A percentile compares a stretch with the other conserved stretches of the same genome.
phyloP scores from a whole-genome alignment of 371 early-diverging fungal genomes.

The Actinomucor elegans region DNA sequence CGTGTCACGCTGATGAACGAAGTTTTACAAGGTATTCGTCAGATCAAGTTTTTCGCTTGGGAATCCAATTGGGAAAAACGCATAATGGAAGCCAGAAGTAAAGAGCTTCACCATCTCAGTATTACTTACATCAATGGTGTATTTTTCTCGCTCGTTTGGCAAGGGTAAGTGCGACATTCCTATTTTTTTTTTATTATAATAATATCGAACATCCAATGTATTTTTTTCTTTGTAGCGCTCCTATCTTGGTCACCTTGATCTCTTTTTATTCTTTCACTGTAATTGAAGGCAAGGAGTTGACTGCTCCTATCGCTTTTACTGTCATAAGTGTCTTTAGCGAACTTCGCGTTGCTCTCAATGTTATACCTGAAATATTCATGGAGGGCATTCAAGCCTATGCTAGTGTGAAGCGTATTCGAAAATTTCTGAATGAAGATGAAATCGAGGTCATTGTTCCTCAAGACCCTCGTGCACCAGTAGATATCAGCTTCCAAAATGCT shows the following conservation, averaged over 20 bases:
- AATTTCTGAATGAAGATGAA: slow-evolving; percentile 73
- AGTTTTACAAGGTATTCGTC: slow-evolving; percentile 56
- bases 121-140: slow-evolving; percentile 16
- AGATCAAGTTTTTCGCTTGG: slow-evolving; percentile 70
- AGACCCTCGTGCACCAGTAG: slow-evolving; percentile 19
- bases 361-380: slow-evolving; percentile 49
- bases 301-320: slow-evolving; percentile 61
- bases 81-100: slow-evolving; percentile 43
- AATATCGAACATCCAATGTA: not conserved
- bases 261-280: slow-evolving; percentile 57
- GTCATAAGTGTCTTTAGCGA: slow-evolving; percentile 53
- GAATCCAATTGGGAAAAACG: slow-evolving; percentile 37
- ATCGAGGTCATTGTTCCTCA: slow-evolving; percentile 40
- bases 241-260: slow-evolving; percentile 49
- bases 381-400: slow-evolving; percentile 17
- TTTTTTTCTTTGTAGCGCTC: no score
- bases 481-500: slow-evolving; percentile 51
- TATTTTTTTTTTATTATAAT: not conserved
- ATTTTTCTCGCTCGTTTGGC: slow-evolving; percentile 29
- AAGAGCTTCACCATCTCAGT: slow-evolving; percentile 43
- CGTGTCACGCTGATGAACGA: slow-evolving; percentile 50
- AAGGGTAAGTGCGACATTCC: slow-evolving; percentile 11
- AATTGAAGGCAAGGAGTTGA: slow-evolving; percentile 48
- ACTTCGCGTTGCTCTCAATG: slow-evolving; percentile 51
- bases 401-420: slow-evolving; percentile 65